A percentile compares a stretch with the other conserved stretches of the same genome.
Conservation (phyloP, 164 flowering plant species). For the Vitis cinerea region DNA sequence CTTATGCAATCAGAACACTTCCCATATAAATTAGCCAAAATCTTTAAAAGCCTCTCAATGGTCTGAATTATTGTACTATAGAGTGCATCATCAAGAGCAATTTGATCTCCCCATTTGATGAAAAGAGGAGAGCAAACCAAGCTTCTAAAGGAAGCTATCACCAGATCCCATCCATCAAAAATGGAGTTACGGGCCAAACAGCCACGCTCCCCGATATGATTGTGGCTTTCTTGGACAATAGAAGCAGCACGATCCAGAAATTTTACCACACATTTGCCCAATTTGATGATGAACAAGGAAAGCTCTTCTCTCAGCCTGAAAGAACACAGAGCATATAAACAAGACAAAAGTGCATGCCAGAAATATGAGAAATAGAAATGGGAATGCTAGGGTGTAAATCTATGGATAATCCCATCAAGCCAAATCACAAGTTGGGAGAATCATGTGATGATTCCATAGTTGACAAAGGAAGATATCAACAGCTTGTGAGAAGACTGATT, state of each 20-base stretch:
- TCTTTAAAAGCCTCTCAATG: constrained; percentile 58
- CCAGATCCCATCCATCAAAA: constrained; percentile 31
- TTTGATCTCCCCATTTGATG: constrained; percentile 28
- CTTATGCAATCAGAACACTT: constrained; percentile 27
- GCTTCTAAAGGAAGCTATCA: constrained; percentile 41
- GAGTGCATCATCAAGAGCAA: constrained; percentile 21
- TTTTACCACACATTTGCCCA: constrained; percentile 36
- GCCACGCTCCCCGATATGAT: constrained; percentile 34
- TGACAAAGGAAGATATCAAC: neutral
- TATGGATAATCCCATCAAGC: too few relatives aligned
- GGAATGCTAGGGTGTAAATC: too few relatives aligned
- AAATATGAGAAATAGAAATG: too few relatives aligned
- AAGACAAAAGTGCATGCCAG: neutral
- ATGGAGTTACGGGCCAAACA: constrained; percentile 30
- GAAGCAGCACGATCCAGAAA: constrained; percentile 49
- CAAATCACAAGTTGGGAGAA: too few relatives aligned
- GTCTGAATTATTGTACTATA: constrained; percentile 34
- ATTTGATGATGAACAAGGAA: constrained; percentile 39
- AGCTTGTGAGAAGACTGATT: too few relatives aligned
- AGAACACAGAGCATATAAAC: constrained; percentile 6
- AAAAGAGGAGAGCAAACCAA: constrained; percentile 58
- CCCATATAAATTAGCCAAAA: constrained; percentile 50
- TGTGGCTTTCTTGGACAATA: constrained; percentile 35
- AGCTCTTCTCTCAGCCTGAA: constrained; percentile 57
- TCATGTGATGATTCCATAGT: neutral